Evolutionary conservation across 139 green algal species (phyloP).

Genomic region (Chlorella sp.): DNA sequence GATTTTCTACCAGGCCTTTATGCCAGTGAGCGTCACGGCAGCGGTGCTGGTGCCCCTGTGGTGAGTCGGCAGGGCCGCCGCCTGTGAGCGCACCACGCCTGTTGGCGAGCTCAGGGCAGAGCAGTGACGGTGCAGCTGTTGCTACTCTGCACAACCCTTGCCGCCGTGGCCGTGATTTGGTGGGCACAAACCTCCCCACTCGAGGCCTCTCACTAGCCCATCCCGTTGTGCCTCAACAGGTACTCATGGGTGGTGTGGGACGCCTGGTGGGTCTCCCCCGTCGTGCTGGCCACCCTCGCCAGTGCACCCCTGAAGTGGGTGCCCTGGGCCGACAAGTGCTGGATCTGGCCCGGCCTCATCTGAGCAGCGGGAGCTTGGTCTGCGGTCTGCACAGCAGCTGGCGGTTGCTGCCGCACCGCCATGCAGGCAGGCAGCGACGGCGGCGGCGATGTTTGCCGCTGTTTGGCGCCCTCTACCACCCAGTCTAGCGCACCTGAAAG

Average conservation of each 20-base stretch:
- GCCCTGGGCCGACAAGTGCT: slow-evolving; percentile 26
- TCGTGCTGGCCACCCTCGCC: slow-evolving; percentile 41
- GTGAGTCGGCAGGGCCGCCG: no score
- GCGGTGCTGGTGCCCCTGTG: slow-evolving; percentile 37
- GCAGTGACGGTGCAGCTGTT: no score
- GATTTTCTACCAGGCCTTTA: slow-evolving; percentile 41
- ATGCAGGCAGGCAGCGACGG: no score
- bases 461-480: background rate
- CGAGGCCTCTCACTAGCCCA: no score
- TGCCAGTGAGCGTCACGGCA: slow-evolving; percentile 35
- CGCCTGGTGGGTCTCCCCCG: slow-evolving; percentile 28
- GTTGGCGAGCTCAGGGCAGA: no score
- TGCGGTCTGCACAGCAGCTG: background rate
- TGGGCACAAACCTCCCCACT: no score
- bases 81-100: no score
- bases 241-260: slow-evolving; percentile 47
- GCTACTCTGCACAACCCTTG: no score
- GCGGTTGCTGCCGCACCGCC: no score
- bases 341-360: slow-evolving; percentile 49
- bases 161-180: no score
- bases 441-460: background rate
- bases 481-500: background rate
- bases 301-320: slow-evolving; percentile 48
- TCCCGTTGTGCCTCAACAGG: no score
- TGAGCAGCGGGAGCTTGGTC: background rate